Evolutionary conservation across 495 filamentous ascomycete genomes (phyloP).

Genomic region (Rusavskia elegans): DNA sequence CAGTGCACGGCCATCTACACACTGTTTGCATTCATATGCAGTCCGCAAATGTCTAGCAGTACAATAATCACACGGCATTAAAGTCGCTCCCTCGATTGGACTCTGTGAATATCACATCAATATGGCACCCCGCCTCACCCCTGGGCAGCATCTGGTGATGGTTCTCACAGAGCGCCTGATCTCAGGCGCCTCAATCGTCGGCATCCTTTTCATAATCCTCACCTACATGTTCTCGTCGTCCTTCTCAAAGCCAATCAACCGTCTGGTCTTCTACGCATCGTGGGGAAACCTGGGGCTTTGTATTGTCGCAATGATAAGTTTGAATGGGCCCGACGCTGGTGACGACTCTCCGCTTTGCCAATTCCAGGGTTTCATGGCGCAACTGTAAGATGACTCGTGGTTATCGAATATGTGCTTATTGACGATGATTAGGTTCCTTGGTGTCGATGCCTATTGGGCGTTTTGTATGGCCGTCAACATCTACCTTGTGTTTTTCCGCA

Average conservation of each 20-base stretch:
- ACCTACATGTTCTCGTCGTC: conserved; percentile 47
- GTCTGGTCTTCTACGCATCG: conserved; percentile 70
- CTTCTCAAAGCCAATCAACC: conserved; percentile 79
- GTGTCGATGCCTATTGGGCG: conserved; percentile 67
- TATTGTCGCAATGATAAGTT: conserved; percentile 60
- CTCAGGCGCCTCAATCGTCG: conserved; percentile 55
- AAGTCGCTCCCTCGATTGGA: too few species aligned
- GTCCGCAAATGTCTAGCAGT: too few species aligned
- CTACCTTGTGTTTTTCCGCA: conserved; percentile 69
- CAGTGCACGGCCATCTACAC: too few species aligned
- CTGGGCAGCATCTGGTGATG: conserved; percentile 24
- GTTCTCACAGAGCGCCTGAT: conserved; percentile 48
- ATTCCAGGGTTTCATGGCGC: conserved; percentile 66
- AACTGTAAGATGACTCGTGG: not conserved
- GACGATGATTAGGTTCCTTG: conserved; percentile 42
- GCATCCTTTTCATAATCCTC: conserved; percentile 55
- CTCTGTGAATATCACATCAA: not conserved
- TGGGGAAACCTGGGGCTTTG: conserved; percentile 75
- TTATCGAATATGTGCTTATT: not conserved
- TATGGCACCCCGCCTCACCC: not conserved
- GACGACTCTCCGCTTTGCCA: conserved; percentile 44
- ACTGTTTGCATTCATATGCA: too few species aligned
- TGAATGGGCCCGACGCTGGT: conserved; percentile 31
- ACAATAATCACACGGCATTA: too few species aligned
- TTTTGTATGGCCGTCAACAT: conserved; percentile 83